A percentile compares a stretch with the other conserved stretches of the same genome.
phyloP scores from a whole-genome alignment of 1,284 basidiomycete species.

The Cutaneotrichosporon cutaneum region DNA sequence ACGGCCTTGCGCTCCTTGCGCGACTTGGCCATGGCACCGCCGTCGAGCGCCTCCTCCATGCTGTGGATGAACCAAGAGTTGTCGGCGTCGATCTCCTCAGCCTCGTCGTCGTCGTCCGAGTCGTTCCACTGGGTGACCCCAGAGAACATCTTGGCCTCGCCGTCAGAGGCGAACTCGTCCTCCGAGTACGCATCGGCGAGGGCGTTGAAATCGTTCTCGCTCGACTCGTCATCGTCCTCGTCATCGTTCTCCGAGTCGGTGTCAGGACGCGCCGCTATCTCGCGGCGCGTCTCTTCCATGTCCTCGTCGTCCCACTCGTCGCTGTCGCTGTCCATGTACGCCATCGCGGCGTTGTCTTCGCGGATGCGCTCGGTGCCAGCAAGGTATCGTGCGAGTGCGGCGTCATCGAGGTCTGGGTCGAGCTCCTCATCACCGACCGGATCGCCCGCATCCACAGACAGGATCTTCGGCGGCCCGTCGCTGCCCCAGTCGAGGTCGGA shows the following conservation, averaged over 20 bases:
- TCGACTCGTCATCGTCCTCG: conserved; percentile 13
- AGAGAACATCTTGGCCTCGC: conserved; percentile 14
- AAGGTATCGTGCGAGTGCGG: conserved; percentile 33
- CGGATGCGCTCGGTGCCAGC: conserved; percentile 26
- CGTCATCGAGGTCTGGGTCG: conserved; percentile 32
- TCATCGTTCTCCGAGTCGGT: conserved; percentile 21
- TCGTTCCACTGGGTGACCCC: conserved; percentile 21
- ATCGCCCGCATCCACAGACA: conserved; percentile 7
- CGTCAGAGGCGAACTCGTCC: conserved; percentile 20
- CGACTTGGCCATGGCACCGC: conserved; percentile 54
- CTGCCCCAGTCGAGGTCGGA: conserved; percentile 54
- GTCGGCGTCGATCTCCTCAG: conserved; percentile 27
- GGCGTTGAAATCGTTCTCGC: conserved; percentile 22
- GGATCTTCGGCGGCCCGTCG: conserved; percentile 27
- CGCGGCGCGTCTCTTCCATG: conserved; percentile 19
- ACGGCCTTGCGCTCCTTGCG: conserved; percentile 61
- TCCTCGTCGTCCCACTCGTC: conserved; percentile 25
- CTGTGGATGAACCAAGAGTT: conserved; percentile 23
- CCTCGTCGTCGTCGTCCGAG: conserved; percentile 18
- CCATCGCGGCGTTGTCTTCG: conserved; percentile 16
- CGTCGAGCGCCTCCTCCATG: conserved; percentile 58
- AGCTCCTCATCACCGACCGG: conserved; percentile 16
- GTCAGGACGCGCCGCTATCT: neutral
- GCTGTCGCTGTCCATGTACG: conserved; percentile 20
- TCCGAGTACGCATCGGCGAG: conserved; percentile 25